Conservation (phyloP, 192 early-diverging fungal species). For the Gigaspora rosea region DNA sequence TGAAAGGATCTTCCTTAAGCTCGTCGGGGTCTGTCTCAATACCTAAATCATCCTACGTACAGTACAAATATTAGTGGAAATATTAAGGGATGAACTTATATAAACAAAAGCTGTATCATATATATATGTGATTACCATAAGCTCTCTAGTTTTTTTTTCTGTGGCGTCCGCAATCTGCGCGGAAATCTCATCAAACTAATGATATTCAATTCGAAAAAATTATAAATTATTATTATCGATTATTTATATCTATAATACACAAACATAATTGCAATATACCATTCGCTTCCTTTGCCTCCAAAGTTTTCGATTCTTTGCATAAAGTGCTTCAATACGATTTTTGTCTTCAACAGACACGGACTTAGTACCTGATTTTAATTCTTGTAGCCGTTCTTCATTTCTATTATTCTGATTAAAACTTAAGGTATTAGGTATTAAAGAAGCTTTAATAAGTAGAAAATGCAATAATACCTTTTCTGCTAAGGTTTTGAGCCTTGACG, state of each 20-base stretch:
- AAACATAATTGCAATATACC: constrained; percentile 25
- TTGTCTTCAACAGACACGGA: constrained; percentile 43
- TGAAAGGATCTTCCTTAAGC: constrained; percentile 9
- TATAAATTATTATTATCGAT: background rate
- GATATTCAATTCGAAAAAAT: background rate
- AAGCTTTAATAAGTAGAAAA: background rate
- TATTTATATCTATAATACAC: background rate
- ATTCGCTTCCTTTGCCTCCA: constrained; percentile 45
- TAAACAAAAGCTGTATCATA: background rate
- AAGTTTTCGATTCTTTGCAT: constrained; percentile 42
- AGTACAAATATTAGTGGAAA: background rate
- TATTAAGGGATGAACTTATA: background rate
- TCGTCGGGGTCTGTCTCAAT: constrained; percentile 4
- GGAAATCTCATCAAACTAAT: constrained; percentile 5
- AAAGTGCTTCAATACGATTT: constrained; percentile 35
- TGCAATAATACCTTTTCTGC: constrained; percentile 9
- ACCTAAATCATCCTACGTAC: background rate
- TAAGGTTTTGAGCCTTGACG: background rate
- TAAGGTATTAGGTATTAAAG: background rate
- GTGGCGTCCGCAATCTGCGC: background rate
- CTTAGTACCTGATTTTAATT: constrained; percentile 38
- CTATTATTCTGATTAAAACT: constrained; percentile 41
- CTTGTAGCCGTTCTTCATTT: constrained; percentile 37
- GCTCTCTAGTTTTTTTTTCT: constrained; percentile 1
- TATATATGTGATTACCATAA: background rate